These are phyloP conservation scores for Aspergillus niger DNA, from an alignment of 2,329 filamentous ascomycete species.

Conservation along the genomic window DNA sequence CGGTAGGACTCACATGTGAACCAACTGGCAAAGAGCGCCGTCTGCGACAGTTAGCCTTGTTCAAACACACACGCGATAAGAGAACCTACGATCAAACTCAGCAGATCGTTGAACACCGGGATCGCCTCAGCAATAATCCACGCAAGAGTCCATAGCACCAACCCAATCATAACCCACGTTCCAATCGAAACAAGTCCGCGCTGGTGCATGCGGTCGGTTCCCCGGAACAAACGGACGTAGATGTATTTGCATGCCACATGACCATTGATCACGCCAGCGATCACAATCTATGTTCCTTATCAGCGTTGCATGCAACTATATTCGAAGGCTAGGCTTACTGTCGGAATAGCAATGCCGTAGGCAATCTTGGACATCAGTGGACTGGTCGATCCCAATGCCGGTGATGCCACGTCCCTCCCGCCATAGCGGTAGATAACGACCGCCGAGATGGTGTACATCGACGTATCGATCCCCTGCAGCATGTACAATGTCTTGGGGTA, in stretches of 20 bases:
- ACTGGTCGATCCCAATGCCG: conserved; percentile 65
- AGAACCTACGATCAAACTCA: conserved; percentile 58
- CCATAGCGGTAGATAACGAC: conserved; percentile 68
- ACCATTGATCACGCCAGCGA: conserved; percentile 69
- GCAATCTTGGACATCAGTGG: conserved; percentile 61
- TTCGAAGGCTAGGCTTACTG: conserved; percentile 33
- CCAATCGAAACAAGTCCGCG: conserved; percentile 53
- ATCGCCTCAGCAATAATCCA: conserved; percentile 70
- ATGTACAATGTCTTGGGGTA: conserved; percentile 64
- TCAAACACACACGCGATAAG: too few relatives aligned
- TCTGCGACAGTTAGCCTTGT: background rate
- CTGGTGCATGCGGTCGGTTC: conserved; percentile 56
- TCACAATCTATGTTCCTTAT: conserved; percentile 52
- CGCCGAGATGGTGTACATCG: conserved; percentile 67
- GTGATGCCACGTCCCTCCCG: conserved; percentile 62
- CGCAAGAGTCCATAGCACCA: conserved; percentile 60
- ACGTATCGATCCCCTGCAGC: conserved; percentile 61
- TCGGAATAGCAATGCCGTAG: conserved; percentile 68
- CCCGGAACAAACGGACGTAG: conserved; percentile 64
- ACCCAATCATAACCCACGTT: conserved; percentile 61
- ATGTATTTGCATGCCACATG: conserved; percentile 67
- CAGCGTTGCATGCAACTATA: background rate
- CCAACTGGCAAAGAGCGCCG: conserved; percentile 63
- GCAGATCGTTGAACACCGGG: conserved; percentile 66
- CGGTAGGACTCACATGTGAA: conserved; percentile 55